These are phyloP conservation scores for Talaromyces piceae DNA, from an alignment of 2,329 filamentous ascomycete genomes.

Conservation along the genomic window DNA sequence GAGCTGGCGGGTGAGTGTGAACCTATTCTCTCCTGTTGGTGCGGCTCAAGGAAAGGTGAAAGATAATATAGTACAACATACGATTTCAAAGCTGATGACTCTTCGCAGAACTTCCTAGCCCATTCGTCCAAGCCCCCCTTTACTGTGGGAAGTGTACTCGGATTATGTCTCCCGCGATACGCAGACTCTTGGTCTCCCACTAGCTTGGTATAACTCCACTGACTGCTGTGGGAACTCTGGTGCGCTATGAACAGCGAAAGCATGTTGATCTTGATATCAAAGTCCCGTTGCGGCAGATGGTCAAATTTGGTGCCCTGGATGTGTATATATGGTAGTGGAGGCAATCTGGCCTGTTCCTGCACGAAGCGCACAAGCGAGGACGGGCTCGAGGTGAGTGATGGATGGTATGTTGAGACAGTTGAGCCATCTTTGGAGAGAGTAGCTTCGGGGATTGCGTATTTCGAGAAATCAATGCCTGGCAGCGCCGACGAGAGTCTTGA, in stretches of 20 bases:
- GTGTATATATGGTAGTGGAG: constrained; percentile 21
- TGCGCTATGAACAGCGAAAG: constrained; percentile 16
- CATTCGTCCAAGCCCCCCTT: constrained; percentile 16
- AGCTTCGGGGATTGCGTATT: constrained; percentile 19
- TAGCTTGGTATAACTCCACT: constrained; percentile 15
- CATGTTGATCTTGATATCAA: constrained; percentile 21
- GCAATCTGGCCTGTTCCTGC: constrained; percentile 20
- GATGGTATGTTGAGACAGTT: constrained; percentile 18
- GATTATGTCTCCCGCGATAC: constrained; percentile 10
- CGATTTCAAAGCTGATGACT: constrained; percentile 14
- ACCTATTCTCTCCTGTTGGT: constrained; percentile 1
- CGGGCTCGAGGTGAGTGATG: constrained; percentile 16
- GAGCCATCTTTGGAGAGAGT: constrained; percentile 19
- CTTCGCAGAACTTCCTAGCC: constrained; percentile 18
- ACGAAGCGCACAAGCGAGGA: constrained; percentile 19
- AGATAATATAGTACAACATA: constrained; percentile 4
- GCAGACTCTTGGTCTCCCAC: constrained; percentile 12
- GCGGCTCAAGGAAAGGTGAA: background rate
- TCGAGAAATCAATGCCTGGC: constrained; percentile 16
- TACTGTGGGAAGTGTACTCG: constrained; percentile 6
- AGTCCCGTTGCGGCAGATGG: constrained; percentile 15
- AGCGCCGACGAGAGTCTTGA: constrained; percentile 13
- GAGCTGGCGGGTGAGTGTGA: constrained; percentile 11
- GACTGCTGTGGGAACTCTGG: constrained; percentile 1
- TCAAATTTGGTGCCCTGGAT: constrained; percentile 15